Evolutionary conservation across 2,329 filamentous ascomycete species (phyloP), one percentile per base, ranked within the genome.

Genomic region (Trichoderma cornu-damae): DNA sequence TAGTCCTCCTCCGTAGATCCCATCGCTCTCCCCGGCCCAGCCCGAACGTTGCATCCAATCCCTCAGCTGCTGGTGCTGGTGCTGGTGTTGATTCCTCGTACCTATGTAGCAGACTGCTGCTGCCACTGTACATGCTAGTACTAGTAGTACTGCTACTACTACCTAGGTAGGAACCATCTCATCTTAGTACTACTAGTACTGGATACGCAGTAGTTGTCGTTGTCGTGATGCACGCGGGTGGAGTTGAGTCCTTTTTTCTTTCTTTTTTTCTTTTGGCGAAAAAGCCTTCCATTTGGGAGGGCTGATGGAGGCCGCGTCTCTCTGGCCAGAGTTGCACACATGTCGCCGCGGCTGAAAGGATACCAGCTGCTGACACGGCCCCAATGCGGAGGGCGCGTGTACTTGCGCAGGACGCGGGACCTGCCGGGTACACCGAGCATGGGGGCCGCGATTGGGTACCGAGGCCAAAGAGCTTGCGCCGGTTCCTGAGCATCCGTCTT

Each of bases 21-120:
- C 40, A 54, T 54, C 51, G 51, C 51, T 18, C 11, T 37, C 51
- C 40, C 51, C 51, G 51, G 51, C 16, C 51, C 51, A 46, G 30
- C 32, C 37, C 37, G 37, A 35, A 50, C n/a, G n/a, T n/a, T n/a
- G n/a, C n/a, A 37, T 24, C 20, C 32, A 12, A 32, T 48, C 44
- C 18, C 38, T 52, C 49, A 52, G 48, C 47, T 46, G 20, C 43
- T 50, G 47, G 20, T 24, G 34, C 22, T 26, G 18, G 47, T 28
- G 42, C 42, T 16, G n/a, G n/a, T n/a, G n/a, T n/a, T n/a, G n/a
- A n/a, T n/a, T n/a, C n/a, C n/a, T n/a, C n/a, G n/a, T n/a, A n/a
- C n/a, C n/a, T n/a, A n/a, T n/a, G n/a, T n/a, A 44, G 42, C 42
- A 44, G 42, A 26, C 12, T 49, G 40, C 32, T 49, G 32, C n/a